Base-by-base conservation (phyloP, 306 rosid species). In the Ammopiptanthus mongolicus region DNA sequence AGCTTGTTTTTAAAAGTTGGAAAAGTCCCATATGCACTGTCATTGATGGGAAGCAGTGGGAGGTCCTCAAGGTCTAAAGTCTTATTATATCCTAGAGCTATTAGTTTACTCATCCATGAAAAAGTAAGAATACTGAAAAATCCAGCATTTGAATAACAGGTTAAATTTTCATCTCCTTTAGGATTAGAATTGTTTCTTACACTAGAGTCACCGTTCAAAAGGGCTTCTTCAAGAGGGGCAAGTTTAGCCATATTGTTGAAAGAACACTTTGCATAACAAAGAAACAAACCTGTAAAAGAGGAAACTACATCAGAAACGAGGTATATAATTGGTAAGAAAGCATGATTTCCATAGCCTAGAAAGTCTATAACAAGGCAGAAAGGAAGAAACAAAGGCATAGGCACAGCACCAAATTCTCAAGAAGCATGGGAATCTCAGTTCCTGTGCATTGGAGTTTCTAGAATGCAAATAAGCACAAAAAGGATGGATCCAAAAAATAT, bases 61-160 rank as follows among this genome's bases (percentile, higher is more conserved):
- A 93, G 87, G 50, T 93, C 97, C 80, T 87, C 96, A 76, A 87
- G 87, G 78, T 87, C 87, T 60, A 93, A 81, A 22, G 89, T 76
- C 84, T 88, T 93, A 79, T 83, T 82, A 55, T 80, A 77, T 15
- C 98, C 98, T 58, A 55, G 12, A 2, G 84, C 80, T 71, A 93
- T 87, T 10, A 93, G 79, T 57, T 86, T 86, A 80, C 85, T 81
- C 71, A 93, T 83, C 98, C 98, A 89, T 51, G 93, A 82, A 76
- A 93, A 89, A 9, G 90, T 85, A 47, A 93, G 92, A 60, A 84
- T 37, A 69, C 91, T 84, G 77, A 89, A 84, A 78, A 89, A 73
- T n/a, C 94, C 92, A 71, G 98, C 92, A 64, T 68, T 86, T 13
- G 84, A 83, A 76, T 71, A 86, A 12, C 85, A 79, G 79, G 81